Evolutionary conservation across 495 filamentous ascomycete genomes (phyloP), one percentile per base, ranked within the genome.

Genomic region (Penicillium dipodomyicola): DNA sequence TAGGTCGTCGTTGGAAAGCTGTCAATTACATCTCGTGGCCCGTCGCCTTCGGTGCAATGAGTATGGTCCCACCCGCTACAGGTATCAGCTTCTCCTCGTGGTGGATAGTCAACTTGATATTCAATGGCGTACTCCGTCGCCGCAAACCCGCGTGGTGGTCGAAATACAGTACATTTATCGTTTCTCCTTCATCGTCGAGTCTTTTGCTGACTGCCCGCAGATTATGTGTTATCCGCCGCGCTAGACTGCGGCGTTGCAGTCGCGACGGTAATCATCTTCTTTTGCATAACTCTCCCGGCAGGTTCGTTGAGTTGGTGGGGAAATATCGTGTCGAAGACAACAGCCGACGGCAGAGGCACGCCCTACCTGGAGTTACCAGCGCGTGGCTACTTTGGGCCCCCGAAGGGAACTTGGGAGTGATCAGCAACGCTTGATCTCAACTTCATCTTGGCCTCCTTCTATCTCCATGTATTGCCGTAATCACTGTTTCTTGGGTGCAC

Each of bases 71-170:
- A 0, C 86, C 86, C 0, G 86, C 86, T 2, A 87, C 82, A 3
- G 84, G 85, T 9, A 76, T 89, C 44, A 89, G 83, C 63, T 90
- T 88, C 62, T 77, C 87, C 7, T 82, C 80, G 0, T 90, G 87
- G 86, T 85, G 83, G 64, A 70, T 83, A 22, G 82, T 87, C 14
- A 86, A 86, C 29, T 80, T 77, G 41, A 66, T 86, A 8, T 90
- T 90, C 75, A 84, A 90, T 62, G 78, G 82, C 49, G 53, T 78
- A 15, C 70, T 90, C 50, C 76, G 79, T 52, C 80, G 79, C 33
- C 72, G 78, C 3, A 73, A 81, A 56, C 81, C 84, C 46, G 77
- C 72, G 1, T 90, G 87, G 87, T 90, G 87, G 87, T 80, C 80
- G 23, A 76, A 85, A 33, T 77, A 77, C 48, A 77, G 74, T 77